Percentiles rank a stretch among this genome's conserved stretches.
These are phyloP conservation scores for Trametes villosa DNA, from an alignment of 768 basidiomycete genomes.

Conservation along the genomic window DNA sequence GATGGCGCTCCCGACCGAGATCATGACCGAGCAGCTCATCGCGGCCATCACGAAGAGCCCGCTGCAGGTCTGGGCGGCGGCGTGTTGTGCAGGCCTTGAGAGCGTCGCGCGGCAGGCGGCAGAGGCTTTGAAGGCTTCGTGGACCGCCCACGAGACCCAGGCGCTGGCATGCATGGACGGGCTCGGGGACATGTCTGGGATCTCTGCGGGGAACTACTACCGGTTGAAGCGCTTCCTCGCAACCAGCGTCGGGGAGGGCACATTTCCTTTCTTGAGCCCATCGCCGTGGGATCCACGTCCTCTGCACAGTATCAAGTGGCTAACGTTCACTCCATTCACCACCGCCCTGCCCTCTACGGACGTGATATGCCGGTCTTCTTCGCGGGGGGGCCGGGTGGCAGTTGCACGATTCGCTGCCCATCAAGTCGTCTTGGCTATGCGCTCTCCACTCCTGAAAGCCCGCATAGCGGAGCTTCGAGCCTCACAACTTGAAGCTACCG, in stretches of 20 bases:
- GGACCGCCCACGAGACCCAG: neutral
- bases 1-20: neutral
- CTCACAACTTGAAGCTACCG: neutral
- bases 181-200: neutral
- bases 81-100: neutral
- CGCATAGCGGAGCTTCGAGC: neutral
- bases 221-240: neutral
- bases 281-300: neutral
- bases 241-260: neutral
- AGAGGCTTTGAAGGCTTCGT: neutral
- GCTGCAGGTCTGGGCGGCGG: neutral
- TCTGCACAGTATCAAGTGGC: neutral
- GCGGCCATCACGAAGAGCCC: neutral
- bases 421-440: neutral
- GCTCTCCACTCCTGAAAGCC: constrained; percentile 26
- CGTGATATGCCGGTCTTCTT: neutral
- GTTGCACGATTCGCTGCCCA: neutral
- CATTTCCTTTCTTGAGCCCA: neutral
- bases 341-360: neutral
- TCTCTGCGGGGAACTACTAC: neutral
- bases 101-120: neutral
- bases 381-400: too few relatives aligned
- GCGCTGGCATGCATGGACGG: neutral
- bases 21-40: neutral
- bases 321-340: neutral